These are phyloP conservation scores for Lentinula aciculospora DNA, from an alignment of 768 basidiomycete species.

Conservation along the genomic window DNA sequence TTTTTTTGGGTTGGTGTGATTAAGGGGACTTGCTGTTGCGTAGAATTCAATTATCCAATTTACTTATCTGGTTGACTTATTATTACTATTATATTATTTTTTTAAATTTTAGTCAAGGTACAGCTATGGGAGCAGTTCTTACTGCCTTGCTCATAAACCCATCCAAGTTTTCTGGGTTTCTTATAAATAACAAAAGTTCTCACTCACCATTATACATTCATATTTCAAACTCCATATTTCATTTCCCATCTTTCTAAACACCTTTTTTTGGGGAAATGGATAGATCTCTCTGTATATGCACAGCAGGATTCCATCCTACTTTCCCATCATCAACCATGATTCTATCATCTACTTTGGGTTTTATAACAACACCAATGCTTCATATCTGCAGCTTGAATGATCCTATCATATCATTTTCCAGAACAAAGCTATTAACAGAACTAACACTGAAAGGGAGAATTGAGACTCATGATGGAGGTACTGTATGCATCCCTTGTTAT, in stretches of 20 bases:
- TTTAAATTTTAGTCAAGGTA: slow-evolving; percentile 71
- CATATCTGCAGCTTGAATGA: slow-evolving; percentile 75
- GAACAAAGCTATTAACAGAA: slow-evolving; percentile 51
- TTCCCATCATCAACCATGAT: slow-evolving; percentile 43
- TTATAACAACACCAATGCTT: slow-evolving; percentile 67
- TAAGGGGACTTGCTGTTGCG: no score
- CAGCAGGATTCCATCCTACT: slow-evolving; percentile 61
- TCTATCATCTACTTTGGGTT: slow-evolving; percentile 36
- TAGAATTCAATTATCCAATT: no score
- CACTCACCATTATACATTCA: slow-evolving; percentile 79
- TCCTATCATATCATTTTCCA: slow-evolving; percentile 65
- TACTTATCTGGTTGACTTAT: no score
- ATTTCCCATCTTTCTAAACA: neutral
- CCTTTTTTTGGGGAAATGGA: no score
- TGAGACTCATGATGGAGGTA: slow-evolving; percentile 78
- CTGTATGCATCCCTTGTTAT: slow-evolving; percentile 23
- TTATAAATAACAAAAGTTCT: slow-evolving; percentile 55
- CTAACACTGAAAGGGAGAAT: slow-evolving; percentile 54
- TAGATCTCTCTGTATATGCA: slow-evolving; percentile 59
- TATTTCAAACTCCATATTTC: no score
- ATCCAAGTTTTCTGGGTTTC: slow-evolving; percentile 46
- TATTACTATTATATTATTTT: neutral
- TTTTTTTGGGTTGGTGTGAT: no score
- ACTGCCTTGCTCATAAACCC: slow-evolving; percentile 62
- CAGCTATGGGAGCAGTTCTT: slow-evolving; percentile 66